Evolutionary conservation across 306 rosid species (phyloP), one percentile per base, ranked within the genome.

Genomic region (Begonia peltatifolia): DNA sequence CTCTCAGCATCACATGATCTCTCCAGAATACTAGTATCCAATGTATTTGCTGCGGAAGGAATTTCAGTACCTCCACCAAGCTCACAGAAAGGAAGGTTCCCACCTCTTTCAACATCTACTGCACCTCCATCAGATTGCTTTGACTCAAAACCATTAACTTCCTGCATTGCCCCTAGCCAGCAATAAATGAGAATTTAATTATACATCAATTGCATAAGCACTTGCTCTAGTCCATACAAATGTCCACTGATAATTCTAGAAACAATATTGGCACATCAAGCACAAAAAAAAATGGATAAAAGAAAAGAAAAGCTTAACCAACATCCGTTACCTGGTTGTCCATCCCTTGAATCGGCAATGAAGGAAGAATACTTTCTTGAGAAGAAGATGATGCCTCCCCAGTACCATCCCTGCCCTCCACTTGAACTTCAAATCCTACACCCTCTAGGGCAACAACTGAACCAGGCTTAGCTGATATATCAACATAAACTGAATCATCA

Each of bases 91-190:
- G 62, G 54, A 76, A 60, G 57, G 59, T 65, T 73, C 70, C 17
- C 46, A 54, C 68, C 78, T 64, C 66, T 78, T 64, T 57, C 74
- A 52, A 60, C 58, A 62, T 67, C 60, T 62, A 70, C 51, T 74
- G 58, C 81, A 54, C 57, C 16, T 66, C 49, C 68, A 72, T 47
- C 36, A 59, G 69, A 70, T 57, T 76, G 70, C 59, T 30, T 65
- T 61, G 52, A 48, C 57, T 60, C 87, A 73, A 67, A 67, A 74
- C 80, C 78, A 57, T 71, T 76, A 74, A 76, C 80, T 71, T 80
- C 94, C 94, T 80, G 95, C 95, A 81, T 82, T 75, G 83, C 69
- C 79, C 95, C 94, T 84, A 82, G 66, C 95, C 80, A 86, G 83
- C 64, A 81, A 80, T 71, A 80, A 73, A 81, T 74, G 85, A 81